Percentiles rank a stretch among this genome's conserved stretches.
phyloP scores from a whole-genome alignment of 257 asterid genomes.

The Apocynum venetum region DNA sequence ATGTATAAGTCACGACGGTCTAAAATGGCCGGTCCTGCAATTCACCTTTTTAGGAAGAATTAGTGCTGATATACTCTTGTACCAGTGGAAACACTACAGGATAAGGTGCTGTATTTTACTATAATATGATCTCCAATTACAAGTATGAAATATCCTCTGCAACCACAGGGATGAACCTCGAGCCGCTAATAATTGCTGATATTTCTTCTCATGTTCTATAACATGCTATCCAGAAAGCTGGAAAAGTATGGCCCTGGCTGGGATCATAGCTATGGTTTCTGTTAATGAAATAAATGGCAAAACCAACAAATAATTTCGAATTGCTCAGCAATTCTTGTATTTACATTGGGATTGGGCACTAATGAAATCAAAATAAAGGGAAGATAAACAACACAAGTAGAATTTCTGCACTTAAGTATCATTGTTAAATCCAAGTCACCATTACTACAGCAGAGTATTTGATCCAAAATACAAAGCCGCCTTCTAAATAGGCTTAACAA shows the following conservation, averaged over 20 bases:
- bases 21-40: too few species aligned
- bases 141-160: neutral
- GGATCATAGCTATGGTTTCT: too few species aligned
- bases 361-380: neutral
- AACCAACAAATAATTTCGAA: neutral
- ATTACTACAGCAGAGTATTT: neutral
- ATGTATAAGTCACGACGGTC: neutral
- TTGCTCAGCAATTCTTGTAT: neutral
- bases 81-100: neutral
- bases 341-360: too few species aligned
- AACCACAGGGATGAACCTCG: neutral
- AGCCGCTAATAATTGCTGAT: too few species aligned
- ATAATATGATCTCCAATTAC: neutral
- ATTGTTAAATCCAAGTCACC: neutral
- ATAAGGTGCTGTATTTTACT: neutral
- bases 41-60: too few species aligned
- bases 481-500: neutral
- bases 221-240: neutral
- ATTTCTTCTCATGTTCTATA: neutral
- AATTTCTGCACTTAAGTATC: neutral
- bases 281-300: too few species aligned
- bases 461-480: neutral
- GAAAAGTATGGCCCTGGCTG: too few species aligned
- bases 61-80: neutral
- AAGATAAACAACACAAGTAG: neutral